Base-by-base conservation (phyloP, 2,329 filamentous ascomycete genomes). In the Colletotrichum spinosum region DNA sequence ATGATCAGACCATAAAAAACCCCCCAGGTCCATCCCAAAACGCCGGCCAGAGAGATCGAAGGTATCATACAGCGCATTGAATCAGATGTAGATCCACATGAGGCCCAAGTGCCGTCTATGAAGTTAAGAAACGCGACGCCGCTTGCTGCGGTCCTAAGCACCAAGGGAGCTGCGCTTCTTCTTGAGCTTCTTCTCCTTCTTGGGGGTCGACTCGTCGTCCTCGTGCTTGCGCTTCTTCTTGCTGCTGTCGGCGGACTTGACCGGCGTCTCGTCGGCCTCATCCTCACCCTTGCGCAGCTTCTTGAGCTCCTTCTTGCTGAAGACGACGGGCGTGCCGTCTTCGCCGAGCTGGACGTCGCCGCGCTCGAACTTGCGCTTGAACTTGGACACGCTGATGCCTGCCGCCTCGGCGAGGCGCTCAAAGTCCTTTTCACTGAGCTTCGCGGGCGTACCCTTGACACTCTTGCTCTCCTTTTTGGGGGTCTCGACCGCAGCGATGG, bases 241-340 rank as follows among this genome's bases (percentile, higher is more conserved):
- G 72, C 79, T 74, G 49, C 69, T 72, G 55, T 77, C 76, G 8
- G 72, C 62, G 42, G 75, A 64, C 71, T 85, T 85, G 59, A 74
- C 76, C 3, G 85, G 82, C 59, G 79, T 78, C 60, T 77, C n/a
- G 67, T 69, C 69, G 25, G 39, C 64, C 38, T 88, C 86, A 74
- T 87, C 81, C 68, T 84, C 87, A 15, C 77, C 79, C 80, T 90
- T 91, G 79, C 86, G 88, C 64, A 85, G 80, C 83, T 92, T 91
- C 85, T 92, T 92, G 72, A 90, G 77, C 51, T 92, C 89, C 81
- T 92, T 93, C 84, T 93, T 93, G 82, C 88, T 92, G 72, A 89
- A 78, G 4, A 92, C 83, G 70, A 87, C 83, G 45, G 91, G 88
- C 55, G 84, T 89, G 62, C 91, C 91, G 67, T 91, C 86, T 11